Evolutionary conservation across 371 early-diverging fungal species (phyloP).

Genomic region (Syncephalastrum contaminatum): DNA sequence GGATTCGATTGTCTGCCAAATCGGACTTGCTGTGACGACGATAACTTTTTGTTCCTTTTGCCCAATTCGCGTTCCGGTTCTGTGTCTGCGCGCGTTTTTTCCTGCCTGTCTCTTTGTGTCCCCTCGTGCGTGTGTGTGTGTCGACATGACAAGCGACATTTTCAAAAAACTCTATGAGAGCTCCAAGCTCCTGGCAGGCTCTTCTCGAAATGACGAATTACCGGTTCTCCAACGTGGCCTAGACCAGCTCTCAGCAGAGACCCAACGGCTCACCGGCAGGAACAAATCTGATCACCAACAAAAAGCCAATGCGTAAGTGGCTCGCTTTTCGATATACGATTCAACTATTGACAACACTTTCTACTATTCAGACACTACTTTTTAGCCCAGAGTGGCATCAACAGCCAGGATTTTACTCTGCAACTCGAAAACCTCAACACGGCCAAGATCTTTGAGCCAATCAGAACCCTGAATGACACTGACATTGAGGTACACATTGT

Average conservation of each 20-base stretch:
- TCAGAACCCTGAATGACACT: slow-evolving; percentile 63
- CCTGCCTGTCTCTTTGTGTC: slow-evolving; percentile 1
- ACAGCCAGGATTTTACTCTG: slow-evolving; percentile 64
- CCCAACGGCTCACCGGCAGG: slow-evolving; percentile 8
- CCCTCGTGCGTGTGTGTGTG: neutral
- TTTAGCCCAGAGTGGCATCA: slow-evolving; percentile 73
- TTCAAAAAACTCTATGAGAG: slow-evolving; percentile 23
- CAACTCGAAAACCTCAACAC: slow-evolving; percentile 58
- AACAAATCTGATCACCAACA: slow-evolving; percentile 19
- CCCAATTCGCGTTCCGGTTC: no score
- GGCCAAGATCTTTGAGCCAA: slow-evolving; percentile 66
- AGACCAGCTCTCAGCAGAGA: slow-evolving; percentile 12
- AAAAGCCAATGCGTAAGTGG: slow-evolving; percentile 19
- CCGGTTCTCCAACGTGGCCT: slow-evolving; percentile 12
- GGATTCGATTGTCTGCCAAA: no score
- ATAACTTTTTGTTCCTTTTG: no score
- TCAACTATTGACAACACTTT: neutral
- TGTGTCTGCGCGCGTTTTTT: no score
- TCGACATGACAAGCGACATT: slow-evolving; percentile 13
- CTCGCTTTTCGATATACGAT: slow-evolving; percentile 1
- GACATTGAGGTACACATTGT: slow-evolving; percentile 64
- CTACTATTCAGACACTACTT: slow-evolving; percentile 47
- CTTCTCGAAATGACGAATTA: slow-evolving; percentile 4
- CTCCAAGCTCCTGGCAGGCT: slow-evolving; percentile 16
- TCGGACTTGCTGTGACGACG: no score